These are phyloP conservation scores for Hypoxylon crocopeplum DNA, from an alignment of 495 filamentous ascomycete genomes.

Conservation along the genomic window DNA sequence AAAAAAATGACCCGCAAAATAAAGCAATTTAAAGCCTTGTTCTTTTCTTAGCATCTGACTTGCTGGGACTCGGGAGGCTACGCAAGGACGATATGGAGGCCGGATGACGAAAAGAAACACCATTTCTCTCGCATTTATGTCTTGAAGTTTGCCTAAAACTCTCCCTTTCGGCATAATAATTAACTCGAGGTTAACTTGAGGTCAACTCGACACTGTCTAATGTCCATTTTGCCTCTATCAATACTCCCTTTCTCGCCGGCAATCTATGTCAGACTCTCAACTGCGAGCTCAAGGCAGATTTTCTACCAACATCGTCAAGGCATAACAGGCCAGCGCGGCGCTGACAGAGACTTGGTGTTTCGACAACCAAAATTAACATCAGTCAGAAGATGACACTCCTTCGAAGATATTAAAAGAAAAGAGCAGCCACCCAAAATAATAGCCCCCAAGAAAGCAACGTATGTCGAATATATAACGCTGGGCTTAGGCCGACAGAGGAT, in stretches of 20 bases:
- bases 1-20: slow-evolving; percentile 37
- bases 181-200: slow-evolving; percentile 14
- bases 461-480: slow-evolving; percentile 5
- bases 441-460: slow-evolving; percentile 12
- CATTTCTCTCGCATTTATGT: slow-evolving; percentile 13
- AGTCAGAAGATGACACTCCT: slow-evolving; percentile 26
- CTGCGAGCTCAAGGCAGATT: slow-evolving; percentile 18
- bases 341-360: slow-evolving; percentile 16
- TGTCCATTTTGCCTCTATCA: neutral
- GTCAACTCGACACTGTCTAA: neutral
- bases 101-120: slow-evolving; percentile 33
- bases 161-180: slow-evolving; percentile 21
- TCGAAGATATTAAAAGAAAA: slow-evolving; percentile 36
- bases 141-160: slow-evolving; percentile 11
- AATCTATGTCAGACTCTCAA: slow-evolving; percentile 17
- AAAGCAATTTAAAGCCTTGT: slow-evolving; percentile 43
- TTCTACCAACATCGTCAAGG: neutral
- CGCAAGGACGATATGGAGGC: slow-evolving; percentile 12
- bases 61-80: slow-evolving; percentile 14
- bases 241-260: neutral
- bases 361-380: slow-evolving; percentile 21
- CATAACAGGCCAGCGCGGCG: slow-evolving; percentile 11
- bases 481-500: neutral
- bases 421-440: slow-evolving; percentile 11
- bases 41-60: slow-evolving; percentile 36